Base-by-base conservation (phyloP, 2,329 filamentous ascomycete species). In the Exophiala sp. region DNA sequence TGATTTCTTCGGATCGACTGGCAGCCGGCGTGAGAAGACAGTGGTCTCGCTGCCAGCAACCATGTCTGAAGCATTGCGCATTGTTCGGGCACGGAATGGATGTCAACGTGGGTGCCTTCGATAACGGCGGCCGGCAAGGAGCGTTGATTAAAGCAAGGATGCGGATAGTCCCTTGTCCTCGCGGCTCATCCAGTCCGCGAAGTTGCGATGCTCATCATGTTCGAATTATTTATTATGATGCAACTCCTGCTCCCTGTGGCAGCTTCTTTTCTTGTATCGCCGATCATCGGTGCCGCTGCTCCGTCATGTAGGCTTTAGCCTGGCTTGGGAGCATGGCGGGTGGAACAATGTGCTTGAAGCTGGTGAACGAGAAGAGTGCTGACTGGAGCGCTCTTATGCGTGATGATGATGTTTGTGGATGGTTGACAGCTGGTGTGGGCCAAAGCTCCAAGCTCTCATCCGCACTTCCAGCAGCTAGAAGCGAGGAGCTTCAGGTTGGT, bases 401-500 rank as follows among this genome's bases (percentile, higher is more conserved):
- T 46, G 43, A 44, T 42, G 47, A 45, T 43, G 30, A 29, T 46
- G 9, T 40, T 14, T 18, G 21, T 22, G 29, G 42, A 22, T 23
- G 19, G 30, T 41, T 47, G 51, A 45, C 24, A 48, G 43, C 42
- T 46, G n/a, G 27, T 43, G 35, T 54, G 47, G 52, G 38, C 21
- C 40, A 44, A 46, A 53, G 50, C 50, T 53, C 39, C 24, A 45
- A 22, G 21, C 18, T 29, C 38, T 16, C 14, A 18, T 5, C 14
- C 14, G 29, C 11, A n/a, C 29, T 11, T 18, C 11, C 18, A 24
- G 34, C 42, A 44, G 34, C 30, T 39, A 29, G 38, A 27, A 43
- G 29, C 35, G 43, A 43, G 41, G 29, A 21, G 30, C n/a, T 42
- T 27, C 34, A 9, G n/a, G n/a, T n/a, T n/a, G n/a, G n/a, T n/a